phyloP scores from a whole-genome alignment of 2,329 filamentous ascomycete genomes.

The Acrodontium crateriforme region DNA sequence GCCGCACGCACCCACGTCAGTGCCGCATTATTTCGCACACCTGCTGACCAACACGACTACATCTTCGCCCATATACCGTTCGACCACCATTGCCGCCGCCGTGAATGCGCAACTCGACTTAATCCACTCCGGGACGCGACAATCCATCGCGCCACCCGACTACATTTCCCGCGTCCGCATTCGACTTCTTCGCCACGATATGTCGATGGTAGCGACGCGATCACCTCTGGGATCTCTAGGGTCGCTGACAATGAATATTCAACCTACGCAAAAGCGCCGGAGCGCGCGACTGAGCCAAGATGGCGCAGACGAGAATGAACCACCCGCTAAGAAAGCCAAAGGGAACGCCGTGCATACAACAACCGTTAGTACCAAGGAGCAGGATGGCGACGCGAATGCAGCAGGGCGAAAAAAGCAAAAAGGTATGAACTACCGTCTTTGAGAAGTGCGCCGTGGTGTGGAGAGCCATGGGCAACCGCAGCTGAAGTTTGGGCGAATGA shows the following conservation, averaged over 20 bases:
- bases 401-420: slow-evolving; percentile 24
- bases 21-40: too few species aligned
- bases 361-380: slow-evolving; percentile 22
- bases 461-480: slow-evolving; percentile 4
- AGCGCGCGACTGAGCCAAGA: slow-evolving; percentile 30
- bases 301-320: slow-evolving; percentile 31
- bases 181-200: slow-evolving; percentile 13
- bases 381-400: slow-evolving; percentile 19
- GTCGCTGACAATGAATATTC: slow-evolving; percentile 36
- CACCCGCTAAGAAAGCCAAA: slow-evolving; percentile 29
- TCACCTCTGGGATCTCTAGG: slow-evolving; percentile 32
- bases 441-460: slow-evolving; percentile 2
- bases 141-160: slow-evolving; percentile 1
- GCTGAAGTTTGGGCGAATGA: slow-evolving; percentile 5
- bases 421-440: slow-evolving; percentile 5
- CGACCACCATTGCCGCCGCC: too few species aligned
- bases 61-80: too few species aligned
- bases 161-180: too few species aligned
- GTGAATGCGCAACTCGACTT: too few species aligned
- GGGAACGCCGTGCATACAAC: slow-evolving; percentile 22
- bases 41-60: too few species aligned
- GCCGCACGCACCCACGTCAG: too few species aligned
- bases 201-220: slow-evolving; percentile 26
- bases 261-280: slow-evolving; percentile 32
- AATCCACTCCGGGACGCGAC: not conserved